phyloP scores from a whole-genome alignment of 1,139 yeast genomes.

The Geotrichum aggregatum region DNA sequence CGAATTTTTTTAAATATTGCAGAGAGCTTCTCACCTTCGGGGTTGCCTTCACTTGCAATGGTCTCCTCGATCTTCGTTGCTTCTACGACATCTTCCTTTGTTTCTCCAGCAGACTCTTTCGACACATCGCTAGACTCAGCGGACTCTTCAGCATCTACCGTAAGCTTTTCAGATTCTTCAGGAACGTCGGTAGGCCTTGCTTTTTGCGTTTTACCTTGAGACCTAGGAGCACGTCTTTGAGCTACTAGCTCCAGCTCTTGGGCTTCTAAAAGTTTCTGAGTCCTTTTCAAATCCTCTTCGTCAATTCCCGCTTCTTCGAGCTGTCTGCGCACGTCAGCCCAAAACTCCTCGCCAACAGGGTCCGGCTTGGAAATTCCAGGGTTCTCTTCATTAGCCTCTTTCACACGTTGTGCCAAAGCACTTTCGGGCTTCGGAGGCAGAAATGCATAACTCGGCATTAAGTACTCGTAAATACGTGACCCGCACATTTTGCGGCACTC shows the following conservation, averaged over 20 bases:
- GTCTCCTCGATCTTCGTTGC: slow-evolving; percentile 34
- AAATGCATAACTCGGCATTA: slow-evolving; percentile 85
- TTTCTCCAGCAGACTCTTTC: slow-evolving; percentile 12
- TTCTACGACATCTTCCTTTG: slow-evolving; percentile 25
- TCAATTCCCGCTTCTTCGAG: slow-evolving; percentile 34
- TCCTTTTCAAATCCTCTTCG: slow-evolving; percentile 39
- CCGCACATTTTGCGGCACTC: slow-evolving; percentile 95
- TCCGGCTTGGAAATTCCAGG: slow-evolving; percentile 64
- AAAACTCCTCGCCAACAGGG: slow-evolving; percentile 66
- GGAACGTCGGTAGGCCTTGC: too few relatives aligned
- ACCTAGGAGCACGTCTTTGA: slow-evolving; percentile 29
- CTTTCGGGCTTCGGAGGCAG: slow-evolving; percentile 84
- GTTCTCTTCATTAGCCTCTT: slow-evolving; percentile 48
- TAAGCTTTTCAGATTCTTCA: slow-evolving; percentile 34
- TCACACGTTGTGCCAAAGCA: slow-evolving; percentile 56
- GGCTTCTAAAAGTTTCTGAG: slow-evolving; percentile 36
- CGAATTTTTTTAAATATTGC: slow-evolving; percentile 54
- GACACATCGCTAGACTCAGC: neutral
- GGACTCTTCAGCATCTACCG: slow-evolving; percentile 1
- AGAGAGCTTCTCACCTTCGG: slow-evolving; percentile 39
- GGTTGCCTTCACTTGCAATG: slow-evolving; percentile 25
- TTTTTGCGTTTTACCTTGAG: too few relatives aligned
- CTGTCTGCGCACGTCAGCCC: slow-evolving; percentile 50
- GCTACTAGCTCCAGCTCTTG: slow-evolving; percentile 26
- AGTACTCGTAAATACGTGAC: slow-evolving; percentile 87